Evolutionary conservation across 192 early-diverging fungal species (phyloP).

Genomic region (Mortierella antarctica): DNA sequence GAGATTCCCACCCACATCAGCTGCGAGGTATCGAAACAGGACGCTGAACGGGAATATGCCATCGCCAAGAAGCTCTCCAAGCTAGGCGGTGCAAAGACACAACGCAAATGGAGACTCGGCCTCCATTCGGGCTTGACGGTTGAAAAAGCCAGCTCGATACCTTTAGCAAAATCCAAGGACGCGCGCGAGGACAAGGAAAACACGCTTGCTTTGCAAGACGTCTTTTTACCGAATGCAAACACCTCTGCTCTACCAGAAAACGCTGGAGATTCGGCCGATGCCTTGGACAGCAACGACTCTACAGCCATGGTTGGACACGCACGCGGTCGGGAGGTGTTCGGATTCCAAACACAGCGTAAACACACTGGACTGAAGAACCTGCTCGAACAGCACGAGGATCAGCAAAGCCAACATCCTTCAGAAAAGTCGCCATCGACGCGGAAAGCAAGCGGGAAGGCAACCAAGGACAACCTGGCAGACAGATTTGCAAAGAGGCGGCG

Average conservation of each 20-base stretch:
- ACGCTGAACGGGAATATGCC: conserved; percentile 46
- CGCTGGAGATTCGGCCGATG: neutral
- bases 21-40: conserved; percentile 28
- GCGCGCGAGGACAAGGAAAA: conserved; percentile 7
- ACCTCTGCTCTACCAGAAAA: neutral
- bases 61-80: conserved; percentile 34
- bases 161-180: neutral
- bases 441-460: neutral
- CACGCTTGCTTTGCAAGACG: conserved; percentile 22
- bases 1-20: conserved; percentile 60
- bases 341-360: conserved; percentile 32
- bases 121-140: conserved; percentile 36
- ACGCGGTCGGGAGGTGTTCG: conserved; percentile 49
- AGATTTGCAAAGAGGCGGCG: conserved; percentile 14
- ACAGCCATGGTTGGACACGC: conserved; percentile 3
- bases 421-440: neutral
- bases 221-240: conserved; percentile 21
- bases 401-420: neutral
- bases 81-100: neutral
- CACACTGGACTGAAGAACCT: conserved; percentile 30
- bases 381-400: conserved; percentile 17
- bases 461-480: neutral
- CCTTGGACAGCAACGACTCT: neutral
- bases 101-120: conserved; percentile 6
- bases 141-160: neutral